These are phyloP conservation scores for Umbelopsis sp. DNA, from an alignment of 192 early-diverging fungal species.

Conservation along the genomic window DNA sequence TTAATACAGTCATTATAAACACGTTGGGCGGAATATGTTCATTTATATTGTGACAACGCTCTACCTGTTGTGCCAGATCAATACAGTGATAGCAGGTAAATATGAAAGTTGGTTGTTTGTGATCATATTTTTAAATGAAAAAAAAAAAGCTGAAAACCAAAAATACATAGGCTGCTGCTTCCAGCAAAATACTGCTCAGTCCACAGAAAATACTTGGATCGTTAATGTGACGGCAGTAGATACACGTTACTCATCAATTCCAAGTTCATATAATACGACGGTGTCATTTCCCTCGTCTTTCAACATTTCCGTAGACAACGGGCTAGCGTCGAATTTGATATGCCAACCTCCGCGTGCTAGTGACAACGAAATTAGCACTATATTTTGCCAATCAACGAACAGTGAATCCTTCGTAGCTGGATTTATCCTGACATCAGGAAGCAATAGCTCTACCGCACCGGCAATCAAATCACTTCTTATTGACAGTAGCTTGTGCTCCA, in stretches of 20 bases:
- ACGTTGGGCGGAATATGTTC: no score
- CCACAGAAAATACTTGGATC: not conserved
- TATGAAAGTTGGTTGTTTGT: no score
- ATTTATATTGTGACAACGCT: no score
- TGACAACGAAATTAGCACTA: not conserved
- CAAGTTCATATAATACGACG: not conserved
- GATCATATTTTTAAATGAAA: no score
- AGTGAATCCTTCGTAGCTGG: not conserved
- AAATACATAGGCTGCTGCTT: not conserved
- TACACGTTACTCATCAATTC: not conserved
- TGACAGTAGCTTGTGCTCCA: not conserved
- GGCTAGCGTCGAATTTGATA: not conserved
- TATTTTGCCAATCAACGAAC: not conserved
- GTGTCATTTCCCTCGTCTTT: not conserved
- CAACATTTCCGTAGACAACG: not conserved
- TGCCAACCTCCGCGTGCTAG: not conserved
- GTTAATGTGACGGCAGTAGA: not conserved
- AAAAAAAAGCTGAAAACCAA: no score
- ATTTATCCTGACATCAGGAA: not conserved
- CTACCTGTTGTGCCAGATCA: no score
- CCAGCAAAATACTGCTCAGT: not conserved
- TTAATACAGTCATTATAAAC: no score
- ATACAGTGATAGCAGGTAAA: no score
- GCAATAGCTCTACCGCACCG: not conserved
- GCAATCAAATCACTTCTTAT: not conserved